Conservation (phyloP, 2,329 filamentous ascomycete genomes). For the Bisporella sp. region DNA sequence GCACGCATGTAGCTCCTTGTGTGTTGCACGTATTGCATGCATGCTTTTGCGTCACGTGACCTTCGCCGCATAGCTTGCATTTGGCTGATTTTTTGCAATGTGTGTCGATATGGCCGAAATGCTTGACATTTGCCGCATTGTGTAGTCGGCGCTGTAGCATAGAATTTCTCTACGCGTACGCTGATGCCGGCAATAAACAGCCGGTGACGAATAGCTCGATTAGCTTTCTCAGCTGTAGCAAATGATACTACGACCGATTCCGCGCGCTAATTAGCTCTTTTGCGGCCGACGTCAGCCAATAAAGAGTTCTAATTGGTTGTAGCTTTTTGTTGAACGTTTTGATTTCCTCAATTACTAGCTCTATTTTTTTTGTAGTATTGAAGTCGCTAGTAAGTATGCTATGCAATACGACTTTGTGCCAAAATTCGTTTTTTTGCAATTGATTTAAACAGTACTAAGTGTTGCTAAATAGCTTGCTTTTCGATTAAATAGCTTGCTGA, state of each 20-base stretch:
- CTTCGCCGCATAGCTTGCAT: not conserved
- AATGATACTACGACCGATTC: slow-evolving; percentile 2
- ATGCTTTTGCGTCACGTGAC: not conserved
- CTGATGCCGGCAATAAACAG: slow-evolving; percentile 2
- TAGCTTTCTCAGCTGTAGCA: not conserved
- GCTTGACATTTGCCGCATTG: slow-evolving; percentile 1
- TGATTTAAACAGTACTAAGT: not conserved
- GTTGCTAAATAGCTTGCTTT: not conserved
- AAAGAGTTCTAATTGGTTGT: not conserved
- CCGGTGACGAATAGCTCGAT: slow-evolving; percentile 1
- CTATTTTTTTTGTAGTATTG: not conserved
- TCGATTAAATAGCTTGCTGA: not conserved
- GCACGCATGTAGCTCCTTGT: not conserved
- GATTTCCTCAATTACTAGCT: not conserved
- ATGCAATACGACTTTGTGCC: not conserved
- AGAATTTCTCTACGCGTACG: not conserved
- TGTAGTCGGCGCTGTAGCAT: not conserved
- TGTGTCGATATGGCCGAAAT: not conserved
- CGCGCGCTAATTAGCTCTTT: not conserved
- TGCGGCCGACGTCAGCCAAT: not conserved
- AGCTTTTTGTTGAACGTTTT: slow-evolving; percentile 4
- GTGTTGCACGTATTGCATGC: not conserved
- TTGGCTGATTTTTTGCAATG: not conserved
- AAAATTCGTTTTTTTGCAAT: not conserved
- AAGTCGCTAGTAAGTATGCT: not conserved